Percentiles rank a stretch among this genome's conserved stretches.
Conservation (phyloP, 805 yeast genomes). For the Debaryomyces maramus region DNA sequence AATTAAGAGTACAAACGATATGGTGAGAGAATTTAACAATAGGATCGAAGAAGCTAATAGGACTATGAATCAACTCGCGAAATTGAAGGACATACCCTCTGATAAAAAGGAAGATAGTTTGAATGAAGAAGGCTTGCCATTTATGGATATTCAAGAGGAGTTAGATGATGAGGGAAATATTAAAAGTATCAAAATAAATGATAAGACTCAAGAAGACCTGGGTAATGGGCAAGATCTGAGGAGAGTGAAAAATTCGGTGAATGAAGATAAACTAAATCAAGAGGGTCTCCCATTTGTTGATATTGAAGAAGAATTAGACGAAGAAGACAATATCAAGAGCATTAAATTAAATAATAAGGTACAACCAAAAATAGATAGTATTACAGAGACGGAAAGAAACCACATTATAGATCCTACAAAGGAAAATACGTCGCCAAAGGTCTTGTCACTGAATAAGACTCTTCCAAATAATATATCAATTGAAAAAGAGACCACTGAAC, state of each 20-base stretch:
- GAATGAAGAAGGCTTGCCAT: constrained; percentile 54
- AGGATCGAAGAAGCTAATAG: constrained; percentile 42
- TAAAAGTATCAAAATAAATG: constrained; percentile 32
- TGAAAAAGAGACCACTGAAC: background rate
- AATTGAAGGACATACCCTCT: constrained; percentile 8
- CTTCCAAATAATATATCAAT: background rate
- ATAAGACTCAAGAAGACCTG: constrained; percentile 11
- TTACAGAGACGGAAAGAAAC: background rate
- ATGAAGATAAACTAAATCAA: background rate
- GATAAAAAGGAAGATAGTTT: constrained; percentile 11
- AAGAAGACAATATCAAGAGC: constrained; percentile 62
- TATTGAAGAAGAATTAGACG: constrained; percentile 75
- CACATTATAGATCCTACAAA: background rate
- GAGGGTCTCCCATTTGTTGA: constrained; percentile 49
- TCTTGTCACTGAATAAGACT: no score
- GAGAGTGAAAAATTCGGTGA: background rate
- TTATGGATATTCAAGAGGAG: constrained; percentile 78
- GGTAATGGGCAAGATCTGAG: background rate
- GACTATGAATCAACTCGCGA: constrained; percentile 26
- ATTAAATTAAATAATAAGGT: constrained; percentile 12
- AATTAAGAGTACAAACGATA: constrained; percentile 29
- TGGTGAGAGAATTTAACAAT: constrained; percentile 38
- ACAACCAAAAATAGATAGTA: background rate
- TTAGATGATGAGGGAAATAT: constrained; percentile 83
- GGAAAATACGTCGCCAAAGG: background rate